Evolutionary conservation across 2,329 filamentous ascomycete species (phyloP).

Genomic region (Microdochium trichocladiopsis): DNA sequence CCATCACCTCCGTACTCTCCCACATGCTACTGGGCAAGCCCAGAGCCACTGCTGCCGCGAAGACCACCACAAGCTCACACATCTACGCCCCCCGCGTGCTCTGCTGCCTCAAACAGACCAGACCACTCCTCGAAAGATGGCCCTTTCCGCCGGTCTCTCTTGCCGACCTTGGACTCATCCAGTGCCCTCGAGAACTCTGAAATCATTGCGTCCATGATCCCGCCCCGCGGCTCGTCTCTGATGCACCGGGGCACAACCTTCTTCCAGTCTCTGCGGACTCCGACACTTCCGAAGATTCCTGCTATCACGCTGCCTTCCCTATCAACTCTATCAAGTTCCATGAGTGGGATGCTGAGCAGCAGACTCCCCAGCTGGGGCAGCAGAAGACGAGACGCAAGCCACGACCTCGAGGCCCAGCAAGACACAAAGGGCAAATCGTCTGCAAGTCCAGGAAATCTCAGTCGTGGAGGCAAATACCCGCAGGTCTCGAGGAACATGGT

Average conservation of each 20-base stretch:
- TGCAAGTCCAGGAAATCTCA: not conserved
- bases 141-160: not conserved
- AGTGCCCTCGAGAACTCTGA: not conserved
- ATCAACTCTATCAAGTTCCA: not conserved
- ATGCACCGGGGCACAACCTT: slow-evolving; percentile 5
- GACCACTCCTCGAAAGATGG: no score
- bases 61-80: not conserved
- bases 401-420: not conserved
- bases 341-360: not conserved
- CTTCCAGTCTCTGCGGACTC: slow-evolving; percentile 4
- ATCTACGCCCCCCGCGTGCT: not conserved
- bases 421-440: not conserved
- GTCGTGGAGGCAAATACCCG: no score
- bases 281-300: slow-evolving; percentile 1
- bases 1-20: not conserved
- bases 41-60: not conserved
- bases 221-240: slow-evolving; percentile 12
- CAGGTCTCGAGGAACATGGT: no score
- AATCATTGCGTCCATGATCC: slow-evolving; percentile 9
- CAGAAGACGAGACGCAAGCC: not conserved
- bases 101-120: not conserved
- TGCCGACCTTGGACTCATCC: not conserved
- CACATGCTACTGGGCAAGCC: not conserved
- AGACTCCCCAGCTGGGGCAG: not conserved
- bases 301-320: slow-evolving; percentile 1